Evolutionary conservation across 1,284 basidiomycete genomes (phyloP).

Genomic region (Fistulina hepatica): DNA sequence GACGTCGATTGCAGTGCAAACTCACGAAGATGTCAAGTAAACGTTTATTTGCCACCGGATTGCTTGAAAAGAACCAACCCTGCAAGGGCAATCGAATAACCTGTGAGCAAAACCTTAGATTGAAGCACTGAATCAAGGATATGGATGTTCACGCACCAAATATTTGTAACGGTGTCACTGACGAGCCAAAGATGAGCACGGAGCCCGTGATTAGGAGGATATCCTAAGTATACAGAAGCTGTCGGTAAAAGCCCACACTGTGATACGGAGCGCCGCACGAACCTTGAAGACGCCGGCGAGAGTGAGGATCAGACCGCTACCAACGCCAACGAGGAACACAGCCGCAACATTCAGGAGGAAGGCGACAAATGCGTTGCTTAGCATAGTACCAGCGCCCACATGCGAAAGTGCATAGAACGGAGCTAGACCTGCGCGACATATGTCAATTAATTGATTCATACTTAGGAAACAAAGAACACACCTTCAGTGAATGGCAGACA

Average conservation of each 20-base stretch:
- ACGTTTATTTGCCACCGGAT: slow-evolving; percentile 50
- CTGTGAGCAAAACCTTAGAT: slow-evolving; percentile 22
- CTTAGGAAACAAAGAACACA: neutral
- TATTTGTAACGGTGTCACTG: slow-evolving; percentile 77
- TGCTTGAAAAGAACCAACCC: slow-evolving; percentile 78
- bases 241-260: neutral
- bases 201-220: slow-evolving; percentile 89
- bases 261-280: slow-evolving; percentile 11
- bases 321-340: slow-evolving; percentile 88
- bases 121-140: slow-evolving; percentile 1
- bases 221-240: slow-evolving; percentile 40
- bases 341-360: slow-evolving; percentile 90
- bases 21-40: no score
- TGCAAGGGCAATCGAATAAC: slow-evolving; percentile 73
- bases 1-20: no score
- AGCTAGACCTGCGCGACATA: slow-evolving; percentile 38
- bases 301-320: slow-evolving; percentile 82
- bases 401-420: slow-evolving; percentile 72
- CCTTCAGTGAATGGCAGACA: slow-evolving; percentile 83
- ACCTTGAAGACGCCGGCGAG: slow-evolving; percentile 93
- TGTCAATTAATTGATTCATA: neutral
- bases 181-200: slow-evolving; percentile 73
- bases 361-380: slow-evolving; percentile 81
- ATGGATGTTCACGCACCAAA: slow-evolving; percentile 45
- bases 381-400: slow-evolving; percentile 67